phyloP scores from a whole-genome alignment of 208 protist genomes.

The Acanthamoeba lenticulata region DNA sequence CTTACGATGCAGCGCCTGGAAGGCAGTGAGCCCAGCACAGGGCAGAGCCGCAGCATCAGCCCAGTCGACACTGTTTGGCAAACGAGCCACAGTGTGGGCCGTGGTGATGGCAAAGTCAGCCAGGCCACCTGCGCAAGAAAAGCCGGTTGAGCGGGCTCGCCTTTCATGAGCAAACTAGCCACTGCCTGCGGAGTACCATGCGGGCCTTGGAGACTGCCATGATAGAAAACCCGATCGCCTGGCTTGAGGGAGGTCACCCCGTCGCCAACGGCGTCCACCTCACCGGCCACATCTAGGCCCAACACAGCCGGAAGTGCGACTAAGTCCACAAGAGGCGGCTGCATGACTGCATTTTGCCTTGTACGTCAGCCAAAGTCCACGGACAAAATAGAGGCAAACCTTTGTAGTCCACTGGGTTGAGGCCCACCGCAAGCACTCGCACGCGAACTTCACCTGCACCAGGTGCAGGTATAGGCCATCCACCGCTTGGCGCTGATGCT shows the following conservation, averaged over 20 bases:
- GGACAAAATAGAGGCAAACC: no score
- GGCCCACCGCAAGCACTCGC: background rate
- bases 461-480: background rate
- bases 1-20: background rate
- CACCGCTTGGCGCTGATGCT: background rate
- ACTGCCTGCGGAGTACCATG: background rate
- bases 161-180: no score
- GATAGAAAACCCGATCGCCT: background rate
- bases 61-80: background rate
- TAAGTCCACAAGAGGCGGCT: background rate
- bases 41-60: background rate
- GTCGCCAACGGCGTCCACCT: background rate
- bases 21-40: background rate
- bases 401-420: constrained; percentile 8
- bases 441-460: background rate
- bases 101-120: background rate
- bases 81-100: background rate
- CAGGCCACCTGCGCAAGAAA: background rate
- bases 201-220: background rate
- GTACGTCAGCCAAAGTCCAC: no score
- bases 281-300: background rate
- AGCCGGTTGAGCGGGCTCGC: no score
- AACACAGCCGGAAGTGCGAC: background rate
- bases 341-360: no score
- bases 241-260: background rate